Evolutionary conservation across 148 eudicot species (phyloP), one percentile per base, ranked within the genome.

Genomic region (Silene uniflora): DNA sequence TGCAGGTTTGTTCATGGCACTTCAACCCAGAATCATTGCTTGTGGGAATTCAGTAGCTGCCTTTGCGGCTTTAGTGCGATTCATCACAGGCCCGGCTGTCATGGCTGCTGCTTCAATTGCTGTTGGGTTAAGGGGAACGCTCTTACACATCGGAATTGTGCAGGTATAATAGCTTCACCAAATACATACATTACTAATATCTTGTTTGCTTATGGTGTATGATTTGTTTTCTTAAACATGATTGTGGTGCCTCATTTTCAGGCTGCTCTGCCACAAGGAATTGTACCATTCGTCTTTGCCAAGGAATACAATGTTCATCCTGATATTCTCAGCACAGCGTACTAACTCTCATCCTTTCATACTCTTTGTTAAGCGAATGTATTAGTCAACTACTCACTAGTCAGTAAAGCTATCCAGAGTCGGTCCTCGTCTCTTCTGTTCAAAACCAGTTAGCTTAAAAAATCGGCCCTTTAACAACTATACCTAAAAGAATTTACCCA

Each of bases 1-100:
- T 85, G 79, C 84, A 93, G 98, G 98, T 7, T 79, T 93, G 80
- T 93, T 93, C 79, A 93, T 90, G 98, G 98, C 98, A 16, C 75
- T 88, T 62, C 96, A 89, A 74, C 96, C 93, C 2, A 88, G 75
- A 75, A 85, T 91, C 71, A 93, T 93, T 39, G 93, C 93, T 18
- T 90, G 96, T 81, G 98, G 98, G 23, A 91, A 93, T 73, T 56
- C 89, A 0, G 76, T 88, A 42, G 98, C 98, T 25, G 17, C 90
- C n/a, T 88, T 89, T 59, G 77, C 93, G 44, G 87, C 88, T 83
- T 86, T 74, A 2, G 86, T 93, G 27, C 83, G 98, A 39, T 89
- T 93, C 83, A 76, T 93, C 44, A 78, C 86, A 0, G 98, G 98
- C 5, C 98, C 98, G 2, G 93, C 91, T 32, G 88, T 91, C 23